These are phyloP conservation scores for Pyrenophora teres DNA, from an alignment of 2,329 filamentous ascomycete genomes.

Conservation along the genomic window DNA sequence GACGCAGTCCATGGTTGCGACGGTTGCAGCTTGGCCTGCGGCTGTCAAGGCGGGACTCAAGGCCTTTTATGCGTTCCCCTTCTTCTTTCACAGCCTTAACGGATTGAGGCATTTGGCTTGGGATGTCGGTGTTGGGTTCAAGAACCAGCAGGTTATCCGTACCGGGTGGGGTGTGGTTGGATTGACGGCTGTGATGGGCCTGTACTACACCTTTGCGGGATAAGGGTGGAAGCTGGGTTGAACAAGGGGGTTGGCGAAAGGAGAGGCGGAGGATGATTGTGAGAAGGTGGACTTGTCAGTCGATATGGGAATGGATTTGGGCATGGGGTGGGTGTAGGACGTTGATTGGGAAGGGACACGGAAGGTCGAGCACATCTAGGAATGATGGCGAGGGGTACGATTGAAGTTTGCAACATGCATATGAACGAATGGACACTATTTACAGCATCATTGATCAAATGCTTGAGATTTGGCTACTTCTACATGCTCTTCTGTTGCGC, in stretches of 20 bases:
- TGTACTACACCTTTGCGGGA: slow-evolving; percentile 40
- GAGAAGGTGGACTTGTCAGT: background rate
- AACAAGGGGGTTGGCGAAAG: background rate
- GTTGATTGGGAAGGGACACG: background rate
- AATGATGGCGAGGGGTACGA: background rate
- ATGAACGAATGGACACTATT: background rate
- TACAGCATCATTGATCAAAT: no score
- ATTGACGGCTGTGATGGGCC: slow-evolving; percentile 52
- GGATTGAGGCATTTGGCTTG: slow-evolving; percentile 73
- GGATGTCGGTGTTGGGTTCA: slow-evolving; percentile 67
- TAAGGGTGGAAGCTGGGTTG: background rate
- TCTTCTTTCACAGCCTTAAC: slow-evolving; percentile 71
- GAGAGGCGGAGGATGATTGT: background rate
- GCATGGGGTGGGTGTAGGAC: no score
- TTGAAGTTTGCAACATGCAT: background rate
- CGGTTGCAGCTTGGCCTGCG: slow-evolving; percentile 66
- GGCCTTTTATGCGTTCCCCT: slow-evolving; percentile 63
- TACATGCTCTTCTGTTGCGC: no score
- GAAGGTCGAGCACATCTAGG: background rate
- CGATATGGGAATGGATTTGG: background rate
- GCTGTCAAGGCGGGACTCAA: slow-evolving; percentile 65
- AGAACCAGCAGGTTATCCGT: slow-evolving; percentile 66
- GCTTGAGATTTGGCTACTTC: no score
- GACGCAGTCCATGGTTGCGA: slow-evolving; percentile 65
- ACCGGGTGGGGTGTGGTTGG: slow-evolving; percentile 69